These are phyloP conservation scores for Aureoboletus auriporus DNA, from an alignment of 768 basidiomycete genomes.

Conservation along the genomic window DNA sequence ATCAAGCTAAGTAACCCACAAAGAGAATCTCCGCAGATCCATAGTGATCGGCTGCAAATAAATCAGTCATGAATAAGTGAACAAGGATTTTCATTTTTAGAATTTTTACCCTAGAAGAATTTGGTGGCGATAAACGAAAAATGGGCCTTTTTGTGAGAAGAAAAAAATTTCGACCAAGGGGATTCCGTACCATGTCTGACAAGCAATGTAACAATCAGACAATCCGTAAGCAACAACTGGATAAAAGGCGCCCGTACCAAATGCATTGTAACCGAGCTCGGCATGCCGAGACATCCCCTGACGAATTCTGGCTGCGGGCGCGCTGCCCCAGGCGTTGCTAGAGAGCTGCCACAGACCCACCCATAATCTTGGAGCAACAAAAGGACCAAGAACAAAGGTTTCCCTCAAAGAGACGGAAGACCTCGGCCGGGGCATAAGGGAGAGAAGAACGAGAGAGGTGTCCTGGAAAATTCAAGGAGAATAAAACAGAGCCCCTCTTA, in stretches of 20 bases:
- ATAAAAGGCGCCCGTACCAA: slow-evolving; percentile 30
- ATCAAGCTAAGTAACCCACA: slow-evolving; percentile 37
- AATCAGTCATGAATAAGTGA: slow-evolving; percentile 7
- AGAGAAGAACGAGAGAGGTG: slow-evolving; percentile 5
- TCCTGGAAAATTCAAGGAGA: slow-evolving; percentile 4
- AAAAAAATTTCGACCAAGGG: slow-evolving; percentile 3
- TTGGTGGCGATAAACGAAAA: slow-evolving; percentile 3
- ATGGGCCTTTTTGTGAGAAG: slow-evolving; percentile 15
- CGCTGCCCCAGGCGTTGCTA: slow-evolving; percentile 81
- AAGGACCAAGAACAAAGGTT: slow-evolving; percentile 54
- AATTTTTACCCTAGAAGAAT: slow-evolving; percentile 23
- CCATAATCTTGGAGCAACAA: slow-evolving; percentile 63
- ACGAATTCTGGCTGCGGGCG: slow-evolving; percentile 59
- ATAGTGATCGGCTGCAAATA: slow-evolving; percentile 73
- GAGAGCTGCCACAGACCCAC: slow-evolving; percentile 84
- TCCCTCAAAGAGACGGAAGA: slow-evolving; percentile 29
- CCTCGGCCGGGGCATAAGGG: slow-evolving; percentile 18
- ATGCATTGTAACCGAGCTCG: slow-evolving; percentile 49
- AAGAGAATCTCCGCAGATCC: slow-evolving; percentile 80
- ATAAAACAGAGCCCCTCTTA: slow-evolving; percentile 12
- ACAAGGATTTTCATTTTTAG: neutral
- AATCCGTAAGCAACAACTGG: slow-evolving; percentile 5
- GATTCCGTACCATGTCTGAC: slow-evolving; percentile 52
- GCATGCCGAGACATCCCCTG: slow-evolving; percentile 64
- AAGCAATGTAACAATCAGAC: slow-evolving; percentile 3